A percentile compares a stretch with the other conserved stretches of the same genome.
Conservation (phyloP, 1,284 basidiomycete species). For the Quambalaria eucalypti region DNA sequence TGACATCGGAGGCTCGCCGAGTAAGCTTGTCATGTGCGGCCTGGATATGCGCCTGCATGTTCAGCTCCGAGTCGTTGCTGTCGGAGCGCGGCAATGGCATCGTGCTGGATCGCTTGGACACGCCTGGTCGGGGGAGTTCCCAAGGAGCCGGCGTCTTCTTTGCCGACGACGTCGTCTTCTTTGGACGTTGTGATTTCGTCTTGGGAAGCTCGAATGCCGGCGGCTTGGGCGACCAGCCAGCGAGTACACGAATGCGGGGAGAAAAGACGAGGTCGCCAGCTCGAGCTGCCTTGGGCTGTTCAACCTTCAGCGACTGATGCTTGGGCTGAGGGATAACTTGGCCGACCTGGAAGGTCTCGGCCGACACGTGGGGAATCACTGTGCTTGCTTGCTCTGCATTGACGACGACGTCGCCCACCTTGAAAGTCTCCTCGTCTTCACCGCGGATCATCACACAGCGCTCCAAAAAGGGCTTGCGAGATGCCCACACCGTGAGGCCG, state of each 20-base stretch:
- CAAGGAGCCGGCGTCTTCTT: not conserved
- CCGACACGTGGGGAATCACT: too few species aligned
- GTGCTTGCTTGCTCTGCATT: not conserved
- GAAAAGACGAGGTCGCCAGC: not conserved
- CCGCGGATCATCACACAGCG: not conserved
- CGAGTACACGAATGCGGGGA: not conserved
- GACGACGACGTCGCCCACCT: not conserved
- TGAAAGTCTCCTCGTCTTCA: not conserved
- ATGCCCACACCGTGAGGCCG: not conserved
- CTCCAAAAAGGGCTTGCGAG: not conserved
- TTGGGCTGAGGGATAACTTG: too few species aligned
- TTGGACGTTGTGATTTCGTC: too few species aligned
- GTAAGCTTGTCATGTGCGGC: not conserved
- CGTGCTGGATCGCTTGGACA: not conserved
- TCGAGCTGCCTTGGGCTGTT: too few species aligned
- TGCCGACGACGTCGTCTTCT: too few species aligned
- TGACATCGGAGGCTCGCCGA: not conserved
- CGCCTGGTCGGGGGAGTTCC: not conserved
- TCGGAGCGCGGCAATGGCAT: not conserved
- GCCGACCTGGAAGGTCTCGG: too few species aligned
- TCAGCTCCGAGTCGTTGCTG: too few species aligned
- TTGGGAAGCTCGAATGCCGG: not conserved
- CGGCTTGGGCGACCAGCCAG: not conserved
- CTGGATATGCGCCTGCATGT: too few species aligned
- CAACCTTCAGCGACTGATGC: too few species aligned